These are phyloP conservation scores for Suillus bovinus DNA, from an alignment of 768 basidiomycete genomes.

Conservation along the genomic window DNA sequence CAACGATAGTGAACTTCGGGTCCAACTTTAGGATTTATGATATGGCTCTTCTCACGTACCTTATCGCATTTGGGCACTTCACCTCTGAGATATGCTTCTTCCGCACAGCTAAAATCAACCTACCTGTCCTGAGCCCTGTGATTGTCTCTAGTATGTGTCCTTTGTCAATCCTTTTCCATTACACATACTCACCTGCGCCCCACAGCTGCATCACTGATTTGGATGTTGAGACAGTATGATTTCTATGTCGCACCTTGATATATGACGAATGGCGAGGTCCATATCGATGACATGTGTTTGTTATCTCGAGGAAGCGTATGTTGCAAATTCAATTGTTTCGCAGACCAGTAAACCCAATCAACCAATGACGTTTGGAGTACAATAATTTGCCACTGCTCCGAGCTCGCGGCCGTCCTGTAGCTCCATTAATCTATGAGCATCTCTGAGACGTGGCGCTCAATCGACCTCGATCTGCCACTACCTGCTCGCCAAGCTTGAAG, in stretches of 20 bases:
- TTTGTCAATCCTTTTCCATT: not conserved
- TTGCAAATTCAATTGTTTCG: not conserved
- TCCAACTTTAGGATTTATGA: slow-evolving; percentile 73
- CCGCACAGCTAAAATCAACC: slow-evolving; percentile 63
- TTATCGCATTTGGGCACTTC: slow-evolving; percentile 91
- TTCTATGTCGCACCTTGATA: slow-evolving; percentile 61
- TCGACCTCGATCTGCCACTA: not conserved
- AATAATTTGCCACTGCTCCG: not conserved
- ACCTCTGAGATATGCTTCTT: slow-evolving; percentile 83
- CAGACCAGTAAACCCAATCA: not conserved
- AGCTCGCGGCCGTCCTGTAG: not conserved
- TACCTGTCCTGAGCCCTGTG: slow-evolving; percentile 68
- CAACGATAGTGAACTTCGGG: slow-evolving; percentile 2
- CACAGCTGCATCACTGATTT: slow-evolving; percentile 66
- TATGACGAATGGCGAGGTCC: not conserved
- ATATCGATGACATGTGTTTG: not conserved
- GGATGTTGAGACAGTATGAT: slow-evolving; percentile 86
- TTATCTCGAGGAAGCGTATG: not conserved
- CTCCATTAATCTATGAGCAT: not conserved
- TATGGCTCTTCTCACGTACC: slow-evolving; percentile 83
- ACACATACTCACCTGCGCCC: slow-evolving; percentile 14
- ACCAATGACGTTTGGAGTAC: not conserved
- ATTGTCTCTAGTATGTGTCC: slow-evolving; percentile 78
- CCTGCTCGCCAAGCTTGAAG: not conserved
- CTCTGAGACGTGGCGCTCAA: not conserved